These are phyloP conservation scores for Cladosporium halotolerans DNA, from an alignment of 2,329 filamentous ascomycete genomes.

Conservation along the genomic window DNA sequence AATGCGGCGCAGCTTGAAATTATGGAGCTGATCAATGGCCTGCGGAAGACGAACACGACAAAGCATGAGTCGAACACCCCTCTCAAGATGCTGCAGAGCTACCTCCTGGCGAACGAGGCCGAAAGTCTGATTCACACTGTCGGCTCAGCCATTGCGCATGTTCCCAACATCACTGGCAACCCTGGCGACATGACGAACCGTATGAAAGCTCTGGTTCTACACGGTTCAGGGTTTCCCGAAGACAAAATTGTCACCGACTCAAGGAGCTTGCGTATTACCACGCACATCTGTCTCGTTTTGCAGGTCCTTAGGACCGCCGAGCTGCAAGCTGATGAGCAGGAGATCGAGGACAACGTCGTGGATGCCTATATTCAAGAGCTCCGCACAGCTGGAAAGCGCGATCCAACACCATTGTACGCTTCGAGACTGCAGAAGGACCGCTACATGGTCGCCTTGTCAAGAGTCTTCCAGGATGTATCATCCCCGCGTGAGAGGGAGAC, in stretches of 20 bases:
- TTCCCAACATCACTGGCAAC: slow-evolving; percentile 24
- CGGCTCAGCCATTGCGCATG: slow-evolving; percentile 38
- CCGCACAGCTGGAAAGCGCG: slow-evolving; percentile 63
- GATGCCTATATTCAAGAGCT: slow-evolving; percentile 77
- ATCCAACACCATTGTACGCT: slow-evolving; percentile 81
- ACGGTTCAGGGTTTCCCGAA: slow-evolving; percentile 19
- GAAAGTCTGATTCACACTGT: slow-evolving; percentile 39
- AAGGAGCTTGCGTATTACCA: slow-evolving; percentile 39
- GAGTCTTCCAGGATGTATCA: slow-evolving; percentile 68
- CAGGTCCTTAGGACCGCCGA: slow-evolving; percentile 43
- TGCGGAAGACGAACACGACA: slow-evolving; percentile 54
- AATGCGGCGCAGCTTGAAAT: slow-evolving; percentile 21
- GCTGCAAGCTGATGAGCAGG: slow-evolving; percentile 37
- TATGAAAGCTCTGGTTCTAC: slow-evolving; percentile 11
- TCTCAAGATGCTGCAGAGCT: slow-evolving; percentile 69
- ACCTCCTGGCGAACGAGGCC: slow-evolving; percentile 59
- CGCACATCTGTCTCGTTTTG: slow-evolving; percentile 59
- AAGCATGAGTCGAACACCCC: slow-evolving; percentile 56
- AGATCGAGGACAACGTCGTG: slow-evolving; percentile 66
- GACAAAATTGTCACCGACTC: slow-evolving; percentile 34
- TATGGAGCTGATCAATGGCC: slow-evolving; percentile 49
- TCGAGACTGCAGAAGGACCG: slow-evolving; percentile 64
- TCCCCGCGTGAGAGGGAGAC: slow-evolving; percentile 58
- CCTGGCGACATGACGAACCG: slow-evolving; percentile 21
- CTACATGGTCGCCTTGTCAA: slow-evolving; percentile 64